Conservation (phyloP, 2,329 filamentous ascomycete species). For the Trichophyton schoenleinii region DNA sequence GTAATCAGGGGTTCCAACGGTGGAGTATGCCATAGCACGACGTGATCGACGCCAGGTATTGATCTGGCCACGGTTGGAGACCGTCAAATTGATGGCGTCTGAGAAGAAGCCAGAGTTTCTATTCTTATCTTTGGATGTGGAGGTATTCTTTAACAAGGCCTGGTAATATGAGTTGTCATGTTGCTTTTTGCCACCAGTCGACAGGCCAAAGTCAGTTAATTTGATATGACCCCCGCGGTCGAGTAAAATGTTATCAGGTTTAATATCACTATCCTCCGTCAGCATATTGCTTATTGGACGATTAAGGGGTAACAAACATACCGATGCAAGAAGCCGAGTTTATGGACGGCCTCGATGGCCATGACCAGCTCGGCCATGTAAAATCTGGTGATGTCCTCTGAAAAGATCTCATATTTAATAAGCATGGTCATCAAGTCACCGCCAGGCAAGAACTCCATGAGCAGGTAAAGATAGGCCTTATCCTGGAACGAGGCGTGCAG, state of each 20-base stretch:
- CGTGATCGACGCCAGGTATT: constrained; percentile 98
- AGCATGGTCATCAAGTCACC: constrained; percentile 99
- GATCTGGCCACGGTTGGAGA: constrained; percentile 94
- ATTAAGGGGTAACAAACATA: constrained; percentile 35
- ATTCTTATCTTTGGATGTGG: constrained; percentile 58
- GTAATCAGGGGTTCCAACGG: constrained; percentile 94
- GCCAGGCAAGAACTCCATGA: constrained; percentile 98
- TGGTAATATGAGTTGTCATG: constrained; percentile 99
- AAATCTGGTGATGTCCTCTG: constrained; percentile 94
- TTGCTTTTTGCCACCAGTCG: constrained; percentile 93
- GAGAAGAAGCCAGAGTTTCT: constrained; percentile 80
- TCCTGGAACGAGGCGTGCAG: constrained; percentile 98
- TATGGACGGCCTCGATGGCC: constrained; percentile 97
- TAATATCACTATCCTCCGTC: constrained; percentile 66
- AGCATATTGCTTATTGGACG: neutral
- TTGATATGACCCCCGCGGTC: constrained; percentile 96
- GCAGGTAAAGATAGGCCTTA: constrained; percentile 88
- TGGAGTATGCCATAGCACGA: constrained; percentile 92
- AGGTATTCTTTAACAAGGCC: constrained; percentile 73
- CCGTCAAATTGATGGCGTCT: constrained; percentile 94
- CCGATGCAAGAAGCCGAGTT: constrained; percentile 96
- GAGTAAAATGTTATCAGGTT: constrained; percentile 94
- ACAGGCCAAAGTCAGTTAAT: constrained; percentile 93
- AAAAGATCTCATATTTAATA: constrained; percentile 99
- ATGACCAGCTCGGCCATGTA: constrained; percentile 98